Conservation (phyloP, 2,329 filamentous ascomycete species). For the Leptodontidium sp. region DNA sequence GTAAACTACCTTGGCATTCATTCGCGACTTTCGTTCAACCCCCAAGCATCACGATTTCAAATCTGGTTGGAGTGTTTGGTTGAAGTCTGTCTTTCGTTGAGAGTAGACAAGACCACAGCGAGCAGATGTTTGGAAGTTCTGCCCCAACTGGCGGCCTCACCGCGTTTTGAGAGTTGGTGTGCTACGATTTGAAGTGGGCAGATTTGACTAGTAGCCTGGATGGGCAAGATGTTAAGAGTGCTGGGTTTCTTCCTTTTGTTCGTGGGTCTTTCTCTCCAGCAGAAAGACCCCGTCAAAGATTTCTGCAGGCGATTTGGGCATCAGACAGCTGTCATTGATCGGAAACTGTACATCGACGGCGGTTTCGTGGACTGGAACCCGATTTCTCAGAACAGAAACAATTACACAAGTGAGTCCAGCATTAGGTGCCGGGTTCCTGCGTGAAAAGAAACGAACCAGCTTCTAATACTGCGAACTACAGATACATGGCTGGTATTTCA, state of each 20-base stretch:
- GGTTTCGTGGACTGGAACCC: constrained; percentile 64
- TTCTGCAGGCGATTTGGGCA: constrained; percentile 65
- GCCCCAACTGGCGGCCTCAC: neutral
- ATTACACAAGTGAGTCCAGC: constrained; percentile 63
- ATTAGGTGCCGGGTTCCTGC: neutral
- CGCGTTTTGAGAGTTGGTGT: neutral
- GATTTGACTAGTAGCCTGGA: neutral
- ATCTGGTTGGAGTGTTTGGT: neutral
- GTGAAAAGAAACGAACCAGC: too few relatives aligned
- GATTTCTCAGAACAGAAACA: constrained; percentile 55
- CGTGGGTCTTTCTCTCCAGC: constrained; percentile 43
- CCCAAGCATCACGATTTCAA: neutral
- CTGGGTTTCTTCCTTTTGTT: constrained; percentile 30
- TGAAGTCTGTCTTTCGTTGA: neutral
- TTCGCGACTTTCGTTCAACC: neutral
- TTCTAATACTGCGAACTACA: constrained; percentile 38
- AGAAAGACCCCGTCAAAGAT: constrained; percentile 60
- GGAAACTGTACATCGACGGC: constrained; percentile 68
- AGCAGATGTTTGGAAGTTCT: constrained; percentile 7
- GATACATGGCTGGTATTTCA: constrained; percentile 65
- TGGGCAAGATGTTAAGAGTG: constrained; percentile 27
- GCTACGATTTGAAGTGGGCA: neutral
- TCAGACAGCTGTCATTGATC: constrained; percentile 66
- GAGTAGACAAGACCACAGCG: neutral
- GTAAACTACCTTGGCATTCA: neutral